Percentiles rank a stretch among this genome's conserved stretches.
These are phyloP conservation scores for Cryomyces minteri DNA, from an alignment of 495 filamentous ascomycete species.

Conservation along the genomic window DNA sequence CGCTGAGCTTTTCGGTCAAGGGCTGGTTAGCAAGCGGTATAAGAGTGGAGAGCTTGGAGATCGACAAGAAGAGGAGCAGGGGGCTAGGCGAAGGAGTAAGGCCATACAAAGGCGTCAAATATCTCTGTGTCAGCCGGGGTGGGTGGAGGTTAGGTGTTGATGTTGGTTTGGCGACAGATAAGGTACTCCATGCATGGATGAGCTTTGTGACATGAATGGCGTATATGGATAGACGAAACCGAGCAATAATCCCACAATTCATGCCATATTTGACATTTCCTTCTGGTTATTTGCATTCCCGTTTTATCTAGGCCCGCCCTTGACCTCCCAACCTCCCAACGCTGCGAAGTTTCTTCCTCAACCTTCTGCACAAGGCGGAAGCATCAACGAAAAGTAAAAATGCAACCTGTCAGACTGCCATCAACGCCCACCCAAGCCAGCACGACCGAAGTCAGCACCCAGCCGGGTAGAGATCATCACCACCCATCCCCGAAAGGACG, in stretches of 20 bases:
- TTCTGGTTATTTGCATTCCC: too few species aligned
- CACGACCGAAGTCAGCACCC: constrained; percentile 43
- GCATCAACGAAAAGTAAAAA: too few species aligned
- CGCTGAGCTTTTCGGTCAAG: constrained; percentile 76
- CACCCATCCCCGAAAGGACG: constrained; percentile 35
- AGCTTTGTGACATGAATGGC: too few species aligned
- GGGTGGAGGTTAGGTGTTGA: constrained; percentile 69
- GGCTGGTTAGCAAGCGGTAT: constrained; percentile 93
- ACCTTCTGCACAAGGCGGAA: too few species aligned
- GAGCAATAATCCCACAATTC: too few species aligned
- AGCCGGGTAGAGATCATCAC: constrained; percentile 58
- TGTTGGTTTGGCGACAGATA: too few species aligned
- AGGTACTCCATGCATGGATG: too few species aligned
- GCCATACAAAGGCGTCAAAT: constrained; percentile 98
- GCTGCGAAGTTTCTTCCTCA: too few species aligned
- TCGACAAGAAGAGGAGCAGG: constrained; percentile 71
- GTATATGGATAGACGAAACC: too few species aligned
- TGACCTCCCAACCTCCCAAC: too few species aligned
- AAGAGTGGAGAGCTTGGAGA: constrained; percentile 69
- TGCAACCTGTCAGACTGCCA: constrained; percentile 47
- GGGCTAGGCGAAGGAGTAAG: constrained; percentile 76
- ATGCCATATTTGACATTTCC: too few species aligned
- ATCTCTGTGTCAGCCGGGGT: constrained; percentile 70
- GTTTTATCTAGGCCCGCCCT: too few species aligned
- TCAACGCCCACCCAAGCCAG: constrained; percentile 44